A percentile compares a stretch with the other conserved stretches of the same genome.
phyloP scores from a whole-genome alignment of 768 basidiomycete genomes.

The Boletus fagicola region DNA sequence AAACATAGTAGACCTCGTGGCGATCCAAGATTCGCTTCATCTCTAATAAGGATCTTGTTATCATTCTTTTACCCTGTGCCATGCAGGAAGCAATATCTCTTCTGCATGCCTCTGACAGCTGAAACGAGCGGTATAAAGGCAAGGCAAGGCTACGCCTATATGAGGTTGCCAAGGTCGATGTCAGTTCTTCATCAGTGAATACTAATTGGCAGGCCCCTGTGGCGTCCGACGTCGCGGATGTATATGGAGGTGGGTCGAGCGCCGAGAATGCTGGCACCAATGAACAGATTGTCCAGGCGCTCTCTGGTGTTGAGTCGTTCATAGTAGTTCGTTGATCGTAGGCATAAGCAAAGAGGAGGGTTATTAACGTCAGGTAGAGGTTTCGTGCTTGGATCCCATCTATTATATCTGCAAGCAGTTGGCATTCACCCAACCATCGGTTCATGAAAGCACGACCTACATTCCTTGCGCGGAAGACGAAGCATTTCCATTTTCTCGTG shows the following conservation, averaged over 20 bases:
- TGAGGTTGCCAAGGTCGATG: constrained; percentile 52
- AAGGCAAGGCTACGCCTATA: constrained; percentile 76
- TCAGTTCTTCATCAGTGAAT: constrained; percentile 48
- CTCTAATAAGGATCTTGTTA: constrained; percentile 66
- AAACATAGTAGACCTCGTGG: constrained; percentile 87
- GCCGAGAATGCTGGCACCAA: constrained; percentile 81
- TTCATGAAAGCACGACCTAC: constrained; percentile 31
- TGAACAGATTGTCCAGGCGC: constrained; percentile 79
- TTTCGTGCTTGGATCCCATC: constrained; percentile 53
- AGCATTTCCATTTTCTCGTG: constrained; percentile 69
- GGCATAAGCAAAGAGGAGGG: constrained; percentile 74
- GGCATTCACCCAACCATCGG: not conserved
- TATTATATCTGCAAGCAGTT: constrained; percentile 53
- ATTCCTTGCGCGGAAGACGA: constrained; percentile 50
- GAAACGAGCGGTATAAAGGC: constrained; percentile 78
- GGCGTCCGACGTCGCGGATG: constrained; percentile 14
- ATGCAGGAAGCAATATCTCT: constrained; percentile 61
- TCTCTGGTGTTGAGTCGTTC: constrained; percentile 80
- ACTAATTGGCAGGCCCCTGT: constrained; percentile 1
- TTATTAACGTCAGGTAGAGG: constrained; percentile 67
- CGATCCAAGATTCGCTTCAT: constrained; percentile 73
- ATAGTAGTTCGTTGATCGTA: constrained; percentile 81
- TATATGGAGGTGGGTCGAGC: constrained; percentile 66
- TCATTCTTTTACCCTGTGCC: constrained; percentile 55
- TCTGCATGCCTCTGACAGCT: constrained; percentile 65